Base-by-base conservation (phyloP, 345 rosid species). In the Bruguiera parviflora region DNA sequence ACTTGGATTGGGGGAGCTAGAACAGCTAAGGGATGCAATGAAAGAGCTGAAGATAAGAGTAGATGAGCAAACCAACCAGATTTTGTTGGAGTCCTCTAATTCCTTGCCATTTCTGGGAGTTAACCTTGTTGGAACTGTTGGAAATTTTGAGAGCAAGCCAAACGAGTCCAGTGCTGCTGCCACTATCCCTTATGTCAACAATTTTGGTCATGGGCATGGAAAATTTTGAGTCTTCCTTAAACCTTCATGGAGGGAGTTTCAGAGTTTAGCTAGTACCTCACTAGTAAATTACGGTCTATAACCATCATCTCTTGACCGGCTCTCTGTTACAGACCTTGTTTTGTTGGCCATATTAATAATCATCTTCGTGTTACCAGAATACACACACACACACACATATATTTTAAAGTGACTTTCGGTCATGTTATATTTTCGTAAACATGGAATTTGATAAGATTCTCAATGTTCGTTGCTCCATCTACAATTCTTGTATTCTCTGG, bases 1-100 rank as follows among this genome's bases (percentile, higher is more conserved):
- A 60, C 67, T 78, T 32, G 61, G 57, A 19, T 24, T 63, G 16
- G 46, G 37, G 1, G 65, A 81, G 69, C 83, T 81, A 0, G 29
- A 65, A 55, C 58, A 76, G 35, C n/a, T 81, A 46, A 71, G 64
- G 61, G 57, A 32, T 10, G 74, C 81, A 2, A 37, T 84, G 59
- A 68, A 71, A 16, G 78, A 58, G 64, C 70, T 84, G 22, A 70
- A 78, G 73, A 71, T 60, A 76, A 46, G 63, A 0, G 73, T 81
- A 2, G 35, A 51, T 39, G 49, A 46, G 35, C 69, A 76, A 69
- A 58, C 65, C 18, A 65, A 64, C 61, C 56, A 35, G 39, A 59
- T 53, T 49, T 20, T 49, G 29, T n/a, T 32, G 6, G 21, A 55
- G 5, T 3, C 65, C 18, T 32, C 52, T 15, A 8, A 28, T 39